phyloP scores from a whole-genome alignment of 202 grass and related monocot species.

The Bolboschoenoplectus hybrid region DNA sequence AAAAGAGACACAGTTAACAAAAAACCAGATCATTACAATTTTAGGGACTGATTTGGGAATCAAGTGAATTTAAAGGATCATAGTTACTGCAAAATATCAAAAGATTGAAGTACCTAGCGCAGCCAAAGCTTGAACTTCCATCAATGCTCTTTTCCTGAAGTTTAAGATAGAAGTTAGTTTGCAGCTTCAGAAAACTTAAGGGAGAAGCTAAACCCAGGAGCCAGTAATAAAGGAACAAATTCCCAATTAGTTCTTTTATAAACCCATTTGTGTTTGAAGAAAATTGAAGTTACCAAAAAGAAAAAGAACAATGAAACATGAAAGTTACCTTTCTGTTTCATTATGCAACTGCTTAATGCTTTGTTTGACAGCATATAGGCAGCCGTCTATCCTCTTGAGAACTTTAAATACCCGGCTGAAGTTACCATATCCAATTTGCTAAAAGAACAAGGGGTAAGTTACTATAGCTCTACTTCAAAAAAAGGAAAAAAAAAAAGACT shows the following conservation, averaged over 20 bases:
- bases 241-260: slow-evolving; percentile 49
- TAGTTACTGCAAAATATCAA: slow-evolving; percentile 6
- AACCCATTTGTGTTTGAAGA: slow-evolving; percentile 58
- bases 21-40: neutral
- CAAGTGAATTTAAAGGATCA: slow-evolving; percentile 10
- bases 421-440: slow-evolving; percentile 95
- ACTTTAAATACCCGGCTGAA: slow-evolving; percentile 94
- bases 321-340: slow-evolving; percentile 82
- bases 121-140: slow-evolving; percentile 97
- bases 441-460: slow-evolving; percentile 41
- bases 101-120: slow-evolving; percentile 62
- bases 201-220: neutral
- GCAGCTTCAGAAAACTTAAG: neutral
- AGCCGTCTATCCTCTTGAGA: slow-evolving; percentile 96
- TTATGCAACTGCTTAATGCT: slow-evolving; percentile 74
- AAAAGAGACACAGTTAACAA: neutral
- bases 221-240: neutral
- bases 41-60: neutral
- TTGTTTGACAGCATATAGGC: slow-evolving; percentile 90
- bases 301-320: slow-evolving; percentile 30
- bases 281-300: slow-evolving; percentile 12
- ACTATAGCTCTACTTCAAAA: slow-evolving; percentile 31
- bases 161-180: slow-evolving; percentile 43
- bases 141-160: slow-evolving; percentile 72
- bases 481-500: neutral